Percentiles rank a stretch among this genome's conserved stretches.
Evolutionary conservation across 768 basidiomycete genomes (phyloP).

Genomic region (Austroboletus eburneus): DNA sequence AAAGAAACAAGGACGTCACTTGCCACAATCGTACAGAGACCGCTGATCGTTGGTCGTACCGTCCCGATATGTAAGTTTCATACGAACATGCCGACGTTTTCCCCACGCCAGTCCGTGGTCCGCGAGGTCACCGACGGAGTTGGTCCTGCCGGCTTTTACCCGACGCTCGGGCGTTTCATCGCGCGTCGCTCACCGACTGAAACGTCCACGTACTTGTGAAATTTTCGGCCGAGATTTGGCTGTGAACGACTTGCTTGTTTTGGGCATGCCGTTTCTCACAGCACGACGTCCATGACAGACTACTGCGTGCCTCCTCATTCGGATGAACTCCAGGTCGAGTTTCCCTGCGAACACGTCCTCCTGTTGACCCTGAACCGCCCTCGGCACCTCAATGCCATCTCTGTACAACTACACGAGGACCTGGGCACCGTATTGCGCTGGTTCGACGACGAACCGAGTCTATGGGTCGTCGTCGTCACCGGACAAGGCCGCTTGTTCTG

Average conservation of each 20-base stretch:
- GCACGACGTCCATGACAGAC: not conserved
- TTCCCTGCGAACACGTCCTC: slow-evolving; percentile 49
- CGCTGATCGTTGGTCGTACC: slow-evolving; percentile 14
- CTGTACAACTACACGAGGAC: slow-evolving; percentile 51
- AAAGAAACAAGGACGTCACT: not conserved
- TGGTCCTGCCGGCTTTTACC: slow-evolving; percentile 7
- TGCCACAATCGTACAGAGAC: slow-evolving; percentile 2
- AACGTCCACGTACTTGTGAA: too few species aligned
- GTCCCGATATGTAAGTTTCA: slow-evolving; percentile 16
- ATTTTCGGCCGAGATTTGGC: too few species aligned
- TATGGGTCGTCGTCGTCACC: slow-evolving; percentile 78
- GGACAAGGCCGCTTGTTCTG: slow-evolving; percentile 73
- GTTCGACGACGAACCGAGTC: slow-evolving; percentile 66
- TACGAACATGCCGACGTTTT: too few species aligned
- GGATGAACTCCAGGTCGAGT: slow-evolving; percentile 35
- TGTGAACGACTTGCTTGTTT: slow-evolving; percentile 10
- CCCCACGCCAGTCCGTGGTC: not conserved
- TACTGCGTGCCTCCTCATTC: slow-evolving; percentile 29
- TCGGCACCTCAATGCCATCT: slow-evolving; percentile 69
- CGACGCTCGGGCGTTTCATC: slow-evolving; percentile 26
- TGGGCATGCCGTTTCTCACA: not conserved
- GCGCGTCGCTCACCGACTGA: too few species aligned
- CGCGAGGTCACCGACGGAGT: slow-evolving; percentile 17
- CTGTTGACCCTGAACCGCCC: slow-evolving; percentile 66
- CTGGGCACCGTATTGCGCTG: slow-evolving; percentile 54